Evolutionary conservation across 768 basidiomycete genomes (phyloP).

Genomic region (Boletus sp.): DNA sequence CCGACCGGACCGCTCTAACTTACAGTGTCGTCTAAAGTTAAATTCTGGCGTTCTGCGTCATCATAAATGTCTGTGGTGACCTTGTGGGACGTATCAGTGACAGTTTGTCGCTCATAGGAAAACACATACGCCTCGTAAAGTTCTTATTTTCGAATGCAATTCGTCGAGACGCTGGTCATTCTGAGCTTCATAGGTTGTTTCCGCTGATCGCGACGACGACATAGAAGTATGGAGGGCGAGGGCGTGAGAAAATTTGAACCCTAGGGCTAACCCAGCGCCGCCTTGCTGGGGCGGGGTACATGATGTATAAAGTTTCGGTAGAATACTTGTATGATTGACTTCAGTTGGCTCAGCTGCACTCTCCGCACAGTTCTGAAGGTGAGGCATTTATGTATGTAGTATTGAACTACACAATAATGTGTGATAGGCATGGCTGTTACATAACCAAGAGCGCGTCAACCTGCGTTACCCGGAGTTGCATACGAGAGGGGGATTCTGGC

Average conservation of each 20-base stretch:
- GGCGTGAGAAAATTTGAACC: constrained; percentile 20
- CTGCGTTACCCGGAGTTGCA: too few relatives aligned
- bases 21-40: constrained; percentile 73
- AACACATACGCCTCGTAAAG: constrained; percentile 56
- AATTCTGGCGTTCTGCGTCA: constrained; percentile 81
- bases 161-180: constrained; percentile 84
- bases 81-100: constrained; percentile 34
- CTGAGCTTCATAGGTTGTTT: constrained; percentile 79
- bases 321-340: too few relatives aligned
- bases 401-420: too few relatives aligned
- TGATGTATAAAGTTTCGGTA: too few relatives aligned
- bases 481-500: too few relatives aligned
- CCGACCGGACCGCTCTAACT: constrained; percentile 22
- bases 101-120: not conserved
- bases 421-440: too few relatives aligned
- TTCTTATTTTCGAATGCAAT: constrained; percentile 80
- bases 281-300: too few relatives aligned
- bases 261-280: too few relatives aligned
- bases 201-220: constrained; percentile 43
- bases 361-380: too few relatives aligned
- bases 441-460: too few relatives aligned
- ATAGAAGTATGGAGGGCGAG: constrained; percentile 15
- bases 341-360: too few relatives aligned
- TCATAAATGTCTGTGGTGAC: constrained; percentile 86
- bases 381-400: too few relatives aligned